phyloP scores from a whole-genome alignment of 23 red algal species.

The Gracilariopsis chorda region DNA sequence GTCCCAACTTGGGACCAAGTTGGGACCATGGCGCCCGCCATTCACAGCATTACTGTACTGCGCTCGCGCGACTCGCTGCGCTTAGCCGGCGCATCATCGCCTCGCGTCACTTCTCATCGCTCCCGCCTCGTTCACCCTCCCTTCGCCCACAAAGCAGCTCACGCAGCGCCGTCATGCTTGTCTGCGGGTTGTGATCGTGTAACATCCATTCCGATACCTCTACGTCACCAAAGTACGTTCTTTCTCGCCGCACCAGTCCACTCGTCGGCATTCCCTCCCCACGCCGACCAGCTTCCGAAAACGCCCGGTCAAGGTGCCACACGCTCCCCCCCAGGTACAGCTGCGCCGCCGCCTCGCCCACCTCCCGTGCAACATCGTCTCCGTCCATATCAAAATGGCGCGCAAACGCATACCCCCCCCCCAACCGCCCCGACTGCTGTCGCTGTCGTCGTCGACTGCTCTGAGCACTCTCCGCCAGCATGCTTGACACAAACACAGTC shows the following conservation, averaged over 20 bases:
- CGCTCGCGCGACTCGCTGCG: neutral
- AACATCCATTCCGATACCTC: conserved; percentile 51
- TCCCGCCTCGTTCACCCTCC: neutral
- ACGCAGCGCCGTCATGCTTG: conserved; percentile 3
- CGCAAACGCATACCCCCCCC: conserved; percentile 21
- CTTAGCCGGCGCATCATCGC: neutral
- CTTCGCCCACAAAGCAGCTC: neutral
- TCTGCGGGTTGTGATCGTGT: conserved; percentile 48
- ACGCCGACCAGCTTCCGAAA: neutral
- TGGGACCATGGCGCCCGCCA: neutral
- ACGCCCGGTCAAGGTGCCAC: conserved; percentile 47
- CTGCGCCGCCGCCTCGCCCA: conserved; percentile 27
- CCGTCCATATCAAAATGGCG: conserved; percentile 40
- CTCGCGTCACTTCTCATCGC: neutral
- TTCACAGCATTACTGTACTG: neutral
- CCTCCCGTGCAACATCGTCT: neutral
- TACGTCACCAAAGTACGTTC: conserved; percentile 31
- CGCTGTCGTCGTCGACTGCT: neutral
- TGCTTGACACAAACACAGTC: conserved; percentile 4
- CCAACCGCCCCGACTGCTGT: neutral
- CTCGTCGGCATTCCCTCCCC: neutral
- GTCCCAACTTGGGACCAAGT: neutral
- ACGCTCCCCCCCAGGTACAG: conserved; percentile 46
- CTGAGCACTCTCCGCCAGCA: neutral
- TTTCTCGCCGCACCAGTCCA: neutral